These are phyloP conservation scores for Spergularia marina DNA, from an alignment of 148 eudicot species.

Conservation along the genomic window DNA sequence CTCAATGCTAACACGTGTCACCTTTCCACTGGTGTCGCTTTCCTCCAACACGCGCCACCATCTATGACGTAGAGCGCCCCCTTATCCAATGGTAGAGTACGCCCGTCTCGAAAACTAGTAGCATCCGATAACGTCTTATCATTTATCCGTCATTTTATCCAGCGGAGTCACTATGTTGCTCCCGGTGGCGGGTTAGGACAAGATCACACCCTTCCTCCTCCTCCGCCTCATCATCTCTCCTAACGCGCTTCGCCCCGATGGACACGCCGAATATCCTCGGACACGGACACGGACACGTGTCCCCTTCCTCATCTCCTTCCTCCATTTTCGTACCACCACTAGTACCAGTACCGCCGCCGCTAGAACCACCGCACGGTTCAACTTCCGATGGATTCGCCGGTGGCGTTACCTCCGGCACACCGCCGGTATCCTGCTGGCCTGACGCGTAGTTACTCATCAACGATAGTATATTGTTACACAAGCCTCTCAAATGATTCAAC, in stretches of 20 bases:
- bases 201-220: slow-evolving; percentile 24
- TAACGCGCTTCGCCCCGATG: slow-evolving; percentile 56
- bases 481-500: slow-evolving; percentile 49
- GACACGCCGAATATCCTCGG: slow-evolving; percentile 69
- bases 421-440: slow-evolving; percentile 38
- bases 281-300: slow-evolving; percentile 31
- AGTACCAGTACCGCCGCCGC: slow-evolving; percentile 19
- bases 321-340: slow-evolving; percentile 22
- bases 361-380: slow-evolving; percentile 15
- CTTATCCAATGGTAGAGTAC: too few relatives aligned
- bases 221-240: slow-evolving; percentile 33
- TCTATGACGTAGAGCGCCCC: too few relatives aligned
- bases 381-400: slow-evolving; percentile 5
- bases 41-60: neutral
- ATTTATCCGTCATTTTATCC: slow-evolving; percentile 15
- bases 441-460: slow-evolving; percentile 56
- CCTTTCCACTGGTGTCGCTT: neutral
- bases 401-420: slow-evolving; percentile 27
- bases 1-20: neutral
- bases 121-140: neutral
- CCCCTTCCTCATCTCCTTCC: slow-evolving; percentile 22
- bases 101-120: too few relatives aligned
- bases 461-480: slow-evolving; percentile 45
- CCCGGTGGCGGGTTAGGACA: neutral
- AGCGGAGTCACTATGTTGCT: slow-evolving; percentile 20